Conservation (phyloP, 2,329 filamentous ascomycete species). For the Dactylella cylindrospora region DNA sequence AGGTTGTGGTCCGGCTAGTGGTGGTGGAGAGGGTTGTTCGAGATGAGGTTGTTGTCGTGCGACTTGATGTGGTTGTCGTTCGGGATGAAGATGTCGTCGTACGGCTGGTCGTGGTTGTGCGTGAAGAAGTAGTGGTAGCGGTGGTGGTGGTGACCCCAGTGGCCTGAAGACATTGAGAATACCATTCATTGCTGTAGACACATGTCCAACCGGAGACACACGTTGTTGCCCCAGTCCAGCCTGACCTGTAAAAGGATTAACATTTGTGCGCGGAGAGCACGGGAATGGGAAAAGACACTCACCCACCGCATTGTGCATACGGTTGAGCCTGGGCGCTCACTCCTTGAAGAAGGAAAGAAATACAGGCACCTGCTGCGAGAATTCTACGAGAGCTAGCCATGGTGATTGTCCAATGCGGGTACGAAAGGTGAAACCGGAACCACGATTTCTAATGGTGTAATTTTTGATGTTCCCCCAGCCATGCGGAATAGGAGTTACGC, state of each 20-base stretch:
- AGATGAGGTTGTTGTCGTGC: neutral
- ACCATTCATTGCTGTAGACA: constrained; percentile 31
- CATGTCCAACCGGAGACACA: constrained; percentile 29
- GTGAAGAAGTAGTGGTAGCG: neutral
- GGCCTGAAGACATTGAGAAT: constrained; percentile 27
- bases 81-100: neutral
- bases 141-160: constrained; percentile 7
- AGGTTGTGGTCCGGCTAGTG: neutral
- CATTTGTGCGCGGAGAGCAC: neutral
- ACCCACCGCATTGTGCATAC: constrained; percentile 35
- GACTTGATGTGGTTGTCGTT: neutral
- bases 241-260: constrained; percentile 4
- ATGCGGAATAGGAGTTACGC: neutral
- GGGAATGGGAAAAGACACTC: neutral
- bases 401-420: neutral
- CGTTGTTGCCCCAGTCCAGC: constrained; percentile 21
- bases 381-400: constrained; percentile 21
- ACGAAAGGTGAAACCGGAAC: no score
- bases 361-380: constrained; percentile 1
- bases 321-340: constrained; percentile 14
- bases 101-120: constrained; percentile 1
- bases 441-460: neutral
- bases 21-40: constrained; percentile 1
- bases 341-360: constrained; percentile 11
- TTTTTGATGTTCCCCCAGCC: neutral